A percentile compares a stretch with the other conserved stretches of the same genome.
These are phyloP conservation scores for Dothidotthia symphoricarpi DNA, from an alignment of 2,329 filamentous ascomycete species.

Conservation along the genomic window DNA sequence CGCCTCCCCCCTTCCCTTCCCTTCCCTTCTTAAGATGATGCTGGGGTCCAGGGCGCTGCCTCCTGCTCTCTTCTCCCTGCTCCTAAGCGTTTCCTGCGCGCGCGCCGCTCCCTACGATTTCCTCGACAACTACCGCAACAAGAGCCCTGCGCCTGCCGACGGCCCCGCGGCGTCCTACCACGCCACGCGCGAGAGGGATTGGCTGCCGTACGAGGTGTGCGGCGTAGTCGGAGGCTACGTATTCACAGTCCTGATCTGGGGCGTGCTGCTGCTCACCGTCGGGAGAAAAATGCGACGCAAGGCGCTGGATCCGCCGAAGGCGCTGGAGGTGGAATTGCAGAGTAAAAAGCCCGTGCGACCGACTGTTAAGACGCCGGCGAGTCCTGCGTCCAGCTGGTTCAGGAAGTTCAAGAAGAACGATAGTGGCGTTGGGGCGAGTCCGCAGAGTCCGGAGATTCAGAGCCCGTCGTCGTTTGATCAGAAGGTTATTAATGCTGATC, in stretches of 20 bases:
- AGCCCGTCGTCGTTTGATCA: slow-evolving; percentile 74
- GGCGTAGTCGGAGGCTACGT: slow-evolving; percentile 84
- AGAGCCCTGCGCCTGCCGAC: slow-evolving; percentile 30
- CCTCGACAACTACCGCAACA: slow-evolving; percentile 26
- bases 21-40: slow-evolving; percentile 23
- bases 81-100: slow-evolving; percentile 25
- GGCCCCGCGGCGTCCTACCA: slow-evolving; percentile 29
- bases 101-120: slow-evolving; percentile 27
- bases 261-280: slow-evolving; percentile 55
- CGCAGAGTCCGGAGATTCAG: slow-evolving; percentile 46
- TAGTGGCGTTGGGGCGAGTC: slow-evolving; percentile 23
- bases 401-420: slow-evolving; percentile 36
- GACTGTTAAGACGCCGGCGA: slow-evolving; percentile 31
- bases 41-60: slow-evolving; percentile 23
- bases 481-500: slow-evolving; percentile 70
- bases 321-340: slow-evolving; percentile 59
- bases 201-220: slow-evolving; percentile 78
- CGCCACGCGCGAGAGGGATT: slow-evolving; percentile 44
- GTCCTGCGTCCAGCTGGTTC: slow-evolving; percentile 37
- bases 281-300: slow-evolving; percentile 45
- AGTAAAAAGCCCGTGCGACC: slow-evolving; percentile 41
- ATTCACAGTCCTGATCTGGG: slow-evolving; percentile 70
- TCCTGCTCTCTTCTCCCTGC: slow-evolving; percentile 25
- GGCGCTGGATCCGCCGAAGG: slow-evolving; percentile 53
- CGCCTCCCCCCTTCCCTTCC: too few relatives aligned